phyloP scores from a whole-genome alignment of 495 filamentous ascomycete species.

The Neurospora sp. region DNA sequence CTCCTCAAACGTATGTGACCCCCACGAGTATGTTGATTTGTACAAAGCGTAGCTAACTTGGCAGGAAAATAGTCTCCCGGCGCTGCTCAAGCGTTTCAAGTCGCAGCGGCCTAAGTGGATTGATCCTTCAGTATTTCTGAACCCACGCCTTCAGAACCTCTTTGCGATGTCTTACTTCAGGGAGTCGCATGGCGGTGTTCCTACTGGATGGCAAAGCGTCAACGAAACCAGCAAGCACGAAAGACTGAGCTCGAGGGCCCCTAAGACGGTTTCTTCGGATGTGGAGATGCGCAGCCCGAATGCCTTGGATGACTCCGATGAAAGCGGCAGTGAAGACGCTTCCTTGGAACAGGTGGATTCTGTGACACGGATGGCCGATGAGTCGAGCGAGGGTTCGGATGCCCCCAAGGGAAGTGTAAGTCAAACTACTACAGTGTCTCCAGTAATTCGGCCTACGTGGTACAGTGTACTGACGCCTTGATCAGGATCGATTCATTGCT shows the following conservation, averaged over 20 bases:
- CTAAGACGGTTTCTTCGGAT: conserved; percentile 20
- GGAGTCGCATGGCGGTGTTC: conserved; percentile 41
- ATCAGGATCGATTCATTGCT: not conserved
- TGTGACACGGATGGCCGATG: conserved; percentile 41
- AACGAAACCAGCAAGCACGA: conserved; percentile 47
- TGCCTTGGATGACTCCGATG: conserved; percentile 27
- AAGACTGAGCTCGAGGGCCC: conserved; percentile 42
- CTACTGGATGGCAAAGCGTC: conserved; percentile 52
- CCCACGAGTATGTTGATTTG: not conserved
- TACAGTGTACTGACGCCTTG: not conserved
- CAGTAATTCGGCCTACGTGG: not conserved
- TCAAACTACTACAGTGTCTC: not conserved
- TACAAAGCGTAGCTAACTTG: not conserved
- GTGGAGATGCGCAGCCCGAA: conserved; percentile 23
- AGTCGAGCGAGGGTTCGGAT: conserved; percentile 37
- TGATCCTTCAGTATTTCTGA: conserved; percentile 35
- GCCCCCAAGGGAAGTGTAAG: conserved; percentile 22
- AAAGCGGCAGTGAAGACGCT: conserved; percentile 29
- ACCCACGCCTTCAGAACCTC: conserved; percentile 49
- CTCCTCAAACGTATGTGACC: conserved; percentile 11
- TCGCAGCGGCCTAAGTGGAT: conserved; percentile 33
- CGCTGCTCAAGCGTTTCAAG: conserved; percentile 21
- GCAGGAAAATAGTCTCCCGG: conserved; percentile 8
- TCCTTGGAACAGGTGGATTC: conserved; percentile 4
- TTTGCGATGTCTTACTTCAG: conserved; percentile 59